phyloP scores from a whole-genome alignment of 2,329 filamentous ascomycete species.

The Colletotrichum sp. region DNA sequence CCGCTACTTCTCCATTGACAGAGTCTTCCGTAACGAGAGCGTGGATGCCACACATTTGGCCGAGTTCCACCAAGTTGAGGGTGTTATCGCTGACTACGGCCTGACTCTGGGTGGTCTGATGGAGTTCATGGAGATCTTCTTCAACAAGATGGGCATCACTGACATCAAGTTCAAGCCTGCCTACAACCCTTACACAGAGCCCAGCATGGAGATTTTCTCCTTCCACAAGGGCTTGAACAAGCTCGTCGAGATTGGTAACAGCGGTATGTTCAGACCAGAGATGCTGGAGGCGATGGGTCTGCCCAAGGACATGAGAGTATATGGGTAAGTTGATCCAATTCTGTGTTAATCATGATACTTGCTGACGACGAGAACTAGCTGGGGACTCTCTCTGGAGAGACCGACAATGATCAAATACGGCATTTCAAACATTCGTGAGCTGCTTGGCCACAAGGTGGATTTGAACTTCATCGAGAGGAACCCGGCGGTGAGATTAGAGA shows the following conservation, averaged over 20 bases:
- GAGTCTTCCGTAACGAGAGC: slow-evolving; percentile 97
- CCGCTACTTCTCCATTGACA: slow-evolving; percentile 98
- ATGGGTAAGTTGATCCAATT: slow-evolving; percentile 58
- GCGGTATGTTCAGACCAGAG: slow-evolving; percentile 97
- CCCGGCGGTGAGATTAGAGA: slow-evolving; percentile 87
- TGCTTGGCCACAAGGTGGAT: slow-evolving; percentile 95
- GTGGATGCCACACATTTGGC: slow-evolving; percentile 96
- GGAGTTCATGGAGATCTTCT: slow-evolving; percentile 94
- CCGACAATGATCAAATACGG: slow-evolving; percentile 98
- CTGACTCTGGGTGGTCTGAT: slow-evolving; percentile 92
- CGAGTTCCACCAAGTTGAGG: slow-evolving; percentile 98
- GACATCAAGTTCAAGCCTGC: slow-evolving; percentile 94
- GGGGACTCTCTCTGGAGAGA: slow-evolving; percentile 83
- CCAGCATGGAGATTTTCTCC: slow-evolving; percentile 97
- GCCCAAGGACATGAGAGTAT: slow-evolving; percentile 89
- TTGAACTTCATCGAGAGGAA: slow-evolving; percentile 91
- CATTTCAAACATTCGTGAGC: slow-evolving; percentile 88
- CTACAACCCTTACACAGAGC: slow-evolving; percentile 95
- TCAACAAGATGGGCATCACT: slow-evolving; percentile 90
- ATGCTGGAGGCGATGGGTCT: slow-evolving; percentile 96
- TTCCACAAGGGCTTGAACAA: slow-evolving; percentile 89
- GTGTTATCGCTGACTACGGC: slow-evolving; percentile 96
- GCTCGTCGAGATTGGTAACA: slow-evolving; percentile 97
- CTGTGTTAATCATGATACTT: background rate
- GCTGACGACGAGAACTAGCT: background rate